A percentile compares a stretch with the other conserved stretches of the same genome.
Evolutionary conservation across 331 rosid genomes (phyloP).

Genomic region (Cydonia oblonga): DNA sequence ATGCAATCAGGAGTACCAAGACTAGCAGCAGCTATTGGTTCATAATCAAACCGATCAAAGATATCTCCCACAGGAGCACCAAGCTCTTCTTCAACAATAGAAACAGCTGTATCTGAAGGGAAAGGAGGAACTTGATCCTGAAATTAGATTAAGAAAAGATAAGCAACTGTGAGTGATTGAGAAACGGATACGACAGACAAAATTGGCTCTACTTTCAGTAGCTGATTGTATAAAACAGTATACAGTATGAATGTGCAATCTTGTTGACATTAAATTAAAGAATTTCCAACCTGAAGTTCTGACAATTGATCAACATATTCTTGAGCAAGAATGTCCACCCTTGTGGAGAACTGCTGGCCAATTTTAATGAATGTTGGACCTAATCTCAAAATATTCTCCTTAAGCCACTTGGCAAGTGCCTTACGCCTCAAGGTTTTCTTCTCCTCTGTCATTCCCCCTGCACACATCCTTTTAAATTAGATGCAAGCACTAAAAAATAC

Average conservation of each 20-base stretch:
- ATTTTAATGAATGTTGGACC: slow-evolving; percentile 98
- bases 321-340: slow-evolving; percentile 98
- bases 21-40: slow-evolving; percentile 99
- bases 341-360: slow-evolving; percentile 98
- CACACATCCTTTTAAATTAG: slow-evolving; percentile 1
- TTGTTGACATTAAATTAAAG: background rate
- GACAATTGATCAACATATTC: slow-evolving; percentile 92
- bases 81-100: slow-evolving; percentile 85
- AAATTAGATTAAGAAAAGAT: slow-evolving; percentile 3
- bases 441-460: slow-evolving; percentile 91
- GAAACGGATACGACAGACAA: background rate
- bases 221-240: background rate
- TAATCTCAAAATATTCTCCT: slow-evolving; percentile 76
- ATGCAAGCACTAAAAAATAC: background rate
- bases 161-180: background rate
- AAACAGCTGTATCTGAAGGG: slow-evolving; percentile 78
- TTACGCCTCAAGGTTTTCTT: slow-evolving; percentile 61
- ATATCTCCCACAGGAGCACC: slow-evolving; percentile 55
- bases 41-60: slow-evolving; percentile 70
- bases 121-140: slow-evolving; percentile 99
- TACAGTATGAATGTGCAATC: background rate
- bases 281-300: slow-evolving; percentile 78
- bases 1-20: slow-evolving; percentile 55
- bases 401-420: slow-evolving; percentile 86
- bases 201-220: background rate